A percentile compares a stretch with the other conserved stretches of the same genome.
These are phyloP conservation scores for Colletotrichum tamarilloi DNA, from an alignment of 2,329 filamentous ascomycete genomes.

Conservation along the genomic window DNA sequence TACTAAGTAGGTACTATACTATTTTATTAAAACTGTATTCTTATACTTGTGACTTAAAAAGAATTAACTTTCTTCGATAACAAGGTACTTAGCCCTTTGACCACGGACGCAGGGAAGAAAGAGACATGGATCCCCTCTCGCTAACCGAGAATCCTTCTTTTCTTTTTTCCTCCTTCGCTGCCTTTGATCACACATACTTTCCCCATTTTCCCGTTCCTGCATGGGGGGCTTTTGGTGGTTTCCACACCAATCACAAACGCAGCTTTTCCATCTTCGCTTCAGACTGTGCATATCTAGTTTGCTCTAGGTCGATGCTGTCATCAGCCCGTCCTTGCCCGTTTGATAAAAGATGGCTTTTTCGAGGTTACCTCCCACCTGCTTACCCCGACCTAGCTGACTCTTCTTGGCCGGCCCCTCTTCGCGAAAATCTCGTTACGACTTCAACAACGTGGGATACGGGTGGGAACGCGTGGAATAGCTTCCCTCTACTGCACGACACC, in stretches of 20 bases:
- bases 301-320: not conserved
- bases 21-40: too few species aligned
- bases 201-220: not conserved
- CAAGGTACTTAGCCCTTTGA: too few species aligned
- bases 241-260: not conserved
- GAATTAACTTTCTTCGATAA: too few species aligned
- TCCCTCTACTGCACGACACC: constrained; percentile 2
- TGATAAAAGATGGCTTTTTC: not conserved
- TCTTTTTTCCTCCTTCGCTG: not conserved
- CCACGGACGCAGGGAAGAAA: not conserved
- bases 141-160: not conserved
- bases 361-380: not conserved
- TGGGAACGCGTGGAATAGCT: not conserved
- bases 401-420: constrained; percentile 6
- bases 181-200: not conserved
- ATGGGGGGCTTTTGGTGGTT: not conserved
- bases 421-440: not conserved
- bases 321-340: not conserved
- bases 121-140: not conserved
- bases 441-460: not conserved
- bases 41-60: too few species aligned
- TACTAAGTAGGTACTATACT: too few species aligned
- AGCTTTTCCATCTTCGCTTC: not conserved
- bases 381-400: not conserved
- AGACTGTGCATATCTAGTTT: not conserved